Base-by-base conservation (phyloP, 2,329 filamentous ascomycete genomes). In the Paraconiothyrium sp. region DNA sequence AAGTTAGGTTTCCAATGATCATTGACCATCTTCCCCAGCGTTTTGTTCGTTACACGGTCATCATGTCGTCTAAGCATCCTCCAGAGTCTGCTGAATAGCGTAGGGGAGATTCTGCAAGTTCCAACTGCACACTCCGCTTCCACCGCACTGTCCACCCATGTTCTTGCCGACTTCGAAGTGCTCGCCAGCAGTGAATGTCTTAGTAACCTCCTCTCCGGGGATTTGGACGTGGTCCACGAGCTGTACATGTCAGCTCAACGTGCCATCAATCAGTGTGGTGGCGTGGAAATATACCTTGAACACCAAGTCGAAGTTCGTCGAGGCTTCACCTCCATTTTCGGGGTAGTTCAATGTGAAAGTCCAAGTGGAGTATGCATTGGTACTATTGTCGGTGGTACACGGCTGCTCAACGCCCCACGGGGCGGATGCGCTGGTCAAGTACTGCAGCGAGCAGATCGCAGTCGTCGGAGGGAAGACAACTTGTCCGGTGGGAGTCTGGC, bases 141-240 rank as follows among this genome's bases (percentile, higher is more conserved):
- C 63, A 27, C 63, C 63, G 32, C 63, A 66, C 44, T 63, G 55
- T 16, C 63, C 60, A 11, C 50, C 27, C 46, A 66, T 34, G 39
- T 61, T 61, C 13, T 16, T 52, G 1, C 61, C 61, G 49, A 60
- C 57, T n/a, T 56, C 51, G 54, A 66, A 64, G n/a, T 50, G 32
- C 4, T 44, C 64, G 8, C 37, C 54, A 10, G 56, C 64, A 10
- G 20, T 37, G 34, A 58, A 66, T 7, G 32, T 50, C 43, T 56
- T 56, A 2, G 32, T 54, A 11, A 24, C 43, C n/a, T 20, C n/a
- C 41, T 37, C 8, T 9, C 34, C 49, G 4, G 34, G 10, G 3
- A 37, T 9, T 8, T 11, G n/a, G 8, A 55, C 39, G 13, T 55
- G 4, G 39, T 54, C 50, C 46, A 51, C 37, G 59, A 48, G 14